Evolutionary conservation across 345 rosid species (phyloP).

Genomic region (Brassica carinata): DNA sequence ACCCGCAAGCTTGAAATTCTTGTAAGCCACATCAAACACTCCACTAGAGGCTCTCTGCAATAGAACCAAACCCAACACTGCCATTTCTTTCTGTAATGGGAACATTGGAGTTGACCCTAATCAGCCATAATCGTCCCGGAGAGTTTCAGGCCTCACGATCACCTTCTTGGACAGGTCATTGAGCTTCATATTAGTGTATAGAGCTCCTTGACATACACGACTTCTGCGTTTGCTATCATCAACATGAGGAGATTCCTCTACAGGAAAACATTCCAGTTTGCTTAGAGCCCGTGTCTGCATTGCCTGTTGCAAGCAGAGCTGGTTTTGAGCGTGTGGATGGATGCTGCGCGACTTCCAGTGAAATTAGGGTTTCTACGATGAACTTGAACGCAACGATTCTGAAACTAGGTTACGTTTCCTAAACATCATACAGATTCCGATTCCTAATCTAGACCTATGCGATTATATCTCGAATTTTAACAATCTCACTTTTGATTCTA

Average conservation of each 20-base stretch:
- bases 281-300: constrained; percentile 30
- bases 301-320: constrained; percentile 27
- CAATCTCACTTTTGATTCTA: background rate
- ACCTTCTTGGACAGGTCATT: constrained; percentile 55
- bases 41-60: constrained; percentile 64
- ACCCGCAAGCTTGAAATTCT: constrained; percentile 35
- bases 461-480: constrained; percentile 9
- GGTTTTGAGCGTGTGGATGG: background rate
- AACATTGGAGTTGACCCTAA: constrained; percentile 68
- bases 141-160: constrained; percentile 67
- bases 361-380: too few species aligned
- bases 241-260: constrained; percentile 56
- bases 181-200: constrained; percentile 59
- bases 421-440: constrained; percentile 21
- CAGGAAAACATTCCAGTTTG: constrained; percentile 43
- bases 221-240: constrained; percentile 51
- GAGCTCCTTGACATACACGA: constrained; percentile 63
- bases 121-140: constrained; percentile 67
- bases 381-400: too few species aligned
- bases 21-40: constrained; percentile 55
- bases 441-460: constrained; percentile 17
- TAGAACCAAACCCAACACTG: constrained; percentile 46
- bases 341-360: too few species aligned
- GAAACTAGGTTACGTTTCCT: constrained; percentile 18
- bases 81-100: constrained; percentile 37